Evolutionary conservation across 768 basidiomycete genomes (phyloP).

Genomic region (Russula olivacea): DNA sequence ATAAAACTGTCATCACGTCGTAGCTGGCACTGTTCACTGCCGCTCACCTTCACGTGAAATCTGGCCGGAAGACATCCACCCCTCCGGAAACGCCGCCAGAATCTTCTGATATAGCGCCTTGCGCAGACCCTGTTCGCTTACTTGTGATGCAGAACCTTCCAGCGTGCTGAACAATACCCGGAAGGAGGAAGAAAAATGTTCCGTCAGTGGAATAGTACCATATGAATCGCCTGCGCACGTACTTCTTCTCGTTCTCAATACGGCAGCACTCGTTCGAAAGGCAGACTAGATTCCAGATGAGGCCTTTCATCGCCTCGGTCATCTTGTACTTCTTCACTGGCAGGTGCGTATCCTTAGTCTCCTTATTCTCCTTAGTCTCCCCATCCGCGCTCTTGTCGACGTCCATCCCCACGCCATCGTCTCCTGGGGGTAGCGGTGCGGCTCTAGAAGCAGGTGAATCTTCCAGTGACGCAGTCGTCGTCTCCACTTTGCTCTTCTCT

Average conservation of each 20-base stretch:
- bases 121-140: constrained; percentile 75
- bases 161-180: constrained; percentile 34
- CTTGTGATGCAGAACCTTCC: constrained; percentile 62
- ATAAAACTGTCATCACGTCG: background rate
- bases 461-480: constrained; percentile 27
- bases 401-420: constrained; percentile 24
- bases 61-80: constrained; percentile 83
- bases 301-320: constrained; percentile 73
- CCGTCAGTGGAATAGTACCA: background rate
- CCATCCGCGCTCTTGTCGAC: constrained; percentile 30
- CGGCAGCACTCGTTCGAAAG: constrained; percentile 80
- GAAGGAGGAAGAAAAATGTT: background rate
- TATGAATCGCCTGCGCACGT: constrained; percentile 19
- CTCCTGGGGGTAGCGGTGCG: constrained; percentile 25
- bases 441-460: constrained; percentile 30
- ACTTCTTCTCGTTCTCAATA: constrained; percentile 62
- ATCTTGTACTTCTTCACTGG: constrained; percentile 73
- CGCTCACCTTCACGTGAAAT: constrained; percentile 78
- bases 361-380: constrained; percentile 34
- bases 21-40: background rate
- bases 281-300: constrained; percentile 75
- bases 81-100: constrained; percentile 71
- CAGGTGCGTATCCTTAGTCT: constrained; percentile 42
- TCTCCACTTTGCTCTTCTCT: constrained; percentile 33
- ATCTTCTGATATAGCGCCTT: constrained; percentile 85